A percentile compares a stretch with the other conserved stretches of the same genome.
phyloP scores from a whole-genome alignment of 768 basidiomycete genomes.

The Macrolepiota fuliginosa region DNA sequence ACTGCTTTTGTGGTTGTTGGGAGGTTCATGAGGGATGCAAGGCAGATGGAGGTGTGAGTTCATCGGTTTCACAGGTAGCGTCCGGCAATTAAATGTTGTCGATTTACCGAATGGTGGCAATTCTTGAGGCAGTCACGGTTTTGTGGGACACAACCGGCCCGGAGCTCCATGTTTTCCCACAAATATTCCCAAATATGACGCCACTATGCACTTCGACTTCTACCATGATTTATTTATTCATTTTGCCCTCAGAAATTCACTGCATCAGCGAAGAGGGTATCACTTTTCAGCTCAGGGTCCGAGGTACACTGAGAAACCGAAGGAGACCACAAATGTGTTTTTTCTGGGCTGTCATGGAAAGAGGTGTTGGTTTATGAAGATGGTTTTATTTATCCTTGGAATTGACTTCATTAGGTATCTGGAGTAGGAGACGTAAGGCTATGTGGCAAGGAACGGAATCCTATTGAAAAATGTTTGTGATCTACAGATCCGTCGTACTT shows the following conservation, averaged over 20 bases:
- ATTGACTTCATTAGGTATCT: neutral
- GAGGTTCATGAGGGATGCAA: neutral
- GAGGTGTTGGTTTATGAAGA: neutral
- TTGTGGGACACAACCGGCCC: neutral
- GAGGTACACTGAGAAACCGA: neutral
- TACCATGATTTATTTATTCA: neutral
- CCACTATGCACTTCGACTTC: too few species aligned
- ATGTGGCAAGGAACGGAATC: neutral
- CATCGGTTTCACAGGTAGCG: neutral
- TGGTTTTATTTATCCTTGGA: neutral
- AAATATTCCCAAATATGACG: too few species aligned
- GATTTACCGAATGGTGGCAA: neutral
- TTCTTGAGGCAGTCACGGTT: neutral
- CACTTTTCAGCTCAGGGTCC: neutral
- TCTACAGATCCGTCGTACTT: neutral
- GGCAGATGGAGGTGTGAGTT: neutral
- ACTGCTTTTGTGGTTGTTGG: neutral
- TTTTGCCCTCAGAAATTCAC: neutral
- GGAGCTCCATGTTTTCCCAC: too few species aligned
- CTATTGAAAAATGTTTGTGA: neutral
- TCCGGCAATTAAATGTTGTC: neutral
- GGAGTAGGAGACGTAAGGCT: neutral
- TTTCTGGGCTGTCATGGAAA: neutral
- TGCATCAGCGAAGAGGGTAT: neutral
- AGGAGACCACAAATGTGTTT: neutral